phyloP scores from a whole-genome alignment of 345 rosid species.

The Rhizophora mangle region DNA sequence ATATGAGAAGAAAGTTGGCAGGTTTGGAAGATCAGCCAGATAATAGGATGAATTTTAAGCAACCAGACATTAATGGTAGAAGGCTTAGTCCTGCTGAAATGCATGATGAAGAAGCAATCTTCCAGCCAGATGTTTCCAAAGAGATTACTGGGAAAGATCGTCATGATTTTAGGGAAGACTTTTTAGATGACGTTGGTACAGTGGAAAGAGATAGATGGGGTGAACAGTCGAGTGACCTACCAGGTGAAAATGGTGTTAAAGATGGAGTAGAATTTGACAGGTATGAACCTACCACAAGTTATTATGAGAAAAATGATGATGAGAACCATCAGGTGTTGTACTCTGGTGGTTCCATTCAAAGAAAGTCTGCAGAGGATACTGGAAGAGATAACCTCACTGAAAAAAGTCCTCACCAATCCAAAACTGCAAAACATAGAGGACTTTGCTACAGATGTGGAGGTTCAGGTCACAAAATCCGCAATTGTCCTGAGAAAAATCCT shows the following conservation, averaged over 20 bases:
- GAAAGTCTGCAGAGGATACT: conserved; percentile 17
- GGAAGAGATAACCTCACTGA: conserved; percentile 10
- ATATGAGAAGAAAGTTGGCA: conserved; percentile 13
- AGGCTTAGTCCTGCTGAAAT: conserved; percentile 22
- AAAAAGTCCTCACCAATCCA: conserved; percentile 15
- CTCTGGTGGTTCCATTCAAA: conserved; percentile 21
- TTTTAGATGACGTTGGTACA: conserved; percentile 19
- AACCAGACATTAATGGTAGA: conserved; percentile 10
- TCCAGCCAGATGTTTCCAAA: conserved; percentile 5
- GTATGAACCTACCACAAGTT: conserved; percentile 25
- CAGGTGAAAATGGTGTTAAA: conserved; percentile 21
- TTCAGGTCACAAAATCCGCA: conserved; percentile 36
- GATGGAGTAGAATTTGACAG: conserved; percentile 27
- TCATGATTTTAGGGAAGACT: conserved; percentile 26
- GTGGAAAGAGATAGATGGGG: conserved; percentile 43
- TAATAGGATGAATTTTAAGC: conserved; percentile 17
- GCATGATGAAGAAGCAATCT: conserved; percentile 16
- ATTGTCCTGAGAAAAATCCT: conserved; percentile 28
- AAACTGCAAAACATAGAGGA: conserved; percentile 16
- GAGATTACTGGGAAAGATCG: conserved; percentile 17
- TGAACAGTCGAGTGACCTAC: conserved; percentile 20
- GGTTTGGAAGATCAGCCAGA: conserved; percentile 18
- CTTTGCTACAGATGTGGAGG: conserved; percentile 37
- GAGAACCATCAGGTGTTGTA: conserved; percentile 16
- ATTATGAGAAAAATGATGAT: conserved; percentile 8